phyloP scores from a whole-genome alignment of 2,329 filamentous ascomycete genomes.

The Teratosphaeria epicoccoides region DNA sequence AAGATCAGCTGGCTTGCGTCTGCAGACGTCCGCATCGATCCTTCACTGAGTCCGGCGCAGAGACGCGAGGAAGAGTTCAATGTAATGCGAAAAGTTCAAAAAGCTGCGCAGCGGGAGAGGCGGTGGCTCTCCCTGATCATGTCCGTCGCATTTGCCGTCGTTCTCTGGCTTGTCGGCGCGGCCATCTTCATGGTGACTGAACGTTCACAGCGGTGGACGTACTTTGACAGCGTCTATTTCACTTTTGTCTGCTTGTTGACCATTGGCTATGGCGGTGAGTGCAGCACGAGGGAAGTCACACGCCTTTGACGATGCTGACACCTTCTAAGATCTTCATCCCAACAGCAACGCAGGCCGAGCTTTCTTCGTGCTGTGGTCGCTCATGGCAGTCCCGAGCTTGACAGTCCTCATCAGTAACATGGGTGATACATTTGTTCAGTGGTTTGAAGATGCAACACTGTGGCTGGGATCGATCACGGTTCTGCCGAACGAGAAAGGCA shows the following conservation, averaged over 20 bases:
- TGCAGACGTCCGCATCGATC: constrained; percentile 34
- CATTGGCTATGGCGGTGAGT: constrained; percentile 40
- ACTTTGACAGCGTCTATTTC: constrained; percentile 43
- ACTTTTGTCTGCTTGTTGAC: constrained; percentile 43
- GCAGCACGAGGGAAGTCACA: background rate
- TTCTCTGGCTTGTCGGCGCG: constrained; percentile 41
- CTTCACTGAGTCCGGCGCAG: constrained; percentile 24
- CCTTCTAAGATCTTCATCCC: constrained; percentile 30
- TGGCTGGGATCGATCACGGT: constrained; percentile 46
- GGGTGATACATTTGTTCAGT: constrained; percentile 45
- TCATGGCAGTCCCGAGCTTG: constrained; percentile 44
- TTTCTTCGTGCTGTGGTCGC: constrained; percentile 48
- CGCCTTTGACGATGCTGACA: background rate
- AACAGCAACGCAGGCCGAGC: constrained; percentile 41
- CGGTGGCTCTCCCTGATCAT: constrained; percentile 32
- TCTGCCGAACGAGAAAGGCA: constrained; percentile 39
- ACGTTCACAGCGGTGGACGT: constrained; percentile 38
- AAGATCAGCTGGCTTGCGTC: constrained; percentile 31
- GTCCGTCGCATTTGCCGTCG: constrained; percentile 30
- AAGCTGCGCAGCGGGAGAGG: constrained; percentile 30
- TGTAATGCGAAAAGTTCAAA: constrained; percentile 35
- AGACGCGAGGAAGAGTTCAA: constrained; percentile 41
- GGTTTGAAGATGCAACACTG: constrained; percentile 45
- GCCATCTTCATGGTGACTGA: constrained; percentile 41
- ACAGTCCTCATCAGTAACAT: constrained; percentile 46